Evolutionary conservation across 345 rosid species (phyloP).

Genomic region (Camelina hispida): DNA sequence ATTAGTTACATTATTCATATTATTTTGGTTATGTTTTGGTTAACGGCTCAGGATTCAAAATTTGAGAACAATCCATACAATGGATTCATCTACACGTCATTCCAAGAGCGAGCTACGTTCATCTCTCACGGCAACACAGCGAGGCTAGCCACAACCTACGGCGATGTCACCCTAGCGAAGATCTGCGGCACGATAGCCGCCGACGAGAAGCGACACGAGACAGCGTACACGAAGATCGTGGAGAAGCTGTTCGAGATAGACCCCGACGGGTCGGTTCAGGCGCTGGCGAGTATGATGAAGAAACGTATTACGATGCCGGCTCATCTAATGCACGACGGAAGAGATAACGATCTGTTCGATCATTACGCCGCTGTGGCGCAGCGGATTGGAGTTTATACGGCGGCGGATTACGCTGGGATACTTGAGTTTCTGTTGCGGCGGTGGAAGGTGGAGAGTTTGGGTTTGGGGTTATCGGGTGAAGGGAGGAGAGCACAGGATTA

Average conservation of each 20-base stretch:
- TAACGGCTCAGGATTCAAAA: constrained; percentile 50
- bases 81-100: constrained; percentile 68
- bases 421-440: constrained; percentile 54
- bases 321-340: constrained; percentile 61
- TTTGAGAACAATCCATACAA: constrained; percentile 60
- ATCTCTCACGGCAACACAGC: constrained; percentile 68
- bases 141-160: constrained; percentile 45
- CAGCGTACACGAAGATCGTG: constrained; percentile 57
- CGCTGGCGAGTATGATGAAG: constrained; percentile 63
- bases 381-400: constrained; percentile 58
- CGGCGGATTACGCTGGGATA: constrained; percentile 58
- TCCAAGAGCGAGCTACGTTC: constrained; percentile 70
- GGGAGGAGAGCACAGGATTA: constrained; percentile 55
- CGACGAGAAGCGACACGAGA: constrained; percentile 67
- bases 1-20: neutral
- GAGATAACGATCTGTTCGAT: constrained; percentile 51
- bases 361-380: constrained; percentile 59
- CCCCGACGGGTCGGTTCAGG: constrained; percentile 52
- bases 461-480: constrained; percentile 50
- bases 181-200: constrained; percentile 62
- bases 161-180: constrained; percentile 54
- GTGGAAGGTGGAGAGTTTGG: constrained; percentile 57
- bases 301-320: constrained; percentile 65
- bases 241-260: constrained; percentile 62
- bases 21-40: neutral